A percentile compares a stretch with the other conserved stretches of the same genome.
These are phyloP conservation scores for Lasiosphaeris hirsuta DNA, from an alignment of 495 filamentous ascomycete species.

Conservation along the genomic window DNA sequence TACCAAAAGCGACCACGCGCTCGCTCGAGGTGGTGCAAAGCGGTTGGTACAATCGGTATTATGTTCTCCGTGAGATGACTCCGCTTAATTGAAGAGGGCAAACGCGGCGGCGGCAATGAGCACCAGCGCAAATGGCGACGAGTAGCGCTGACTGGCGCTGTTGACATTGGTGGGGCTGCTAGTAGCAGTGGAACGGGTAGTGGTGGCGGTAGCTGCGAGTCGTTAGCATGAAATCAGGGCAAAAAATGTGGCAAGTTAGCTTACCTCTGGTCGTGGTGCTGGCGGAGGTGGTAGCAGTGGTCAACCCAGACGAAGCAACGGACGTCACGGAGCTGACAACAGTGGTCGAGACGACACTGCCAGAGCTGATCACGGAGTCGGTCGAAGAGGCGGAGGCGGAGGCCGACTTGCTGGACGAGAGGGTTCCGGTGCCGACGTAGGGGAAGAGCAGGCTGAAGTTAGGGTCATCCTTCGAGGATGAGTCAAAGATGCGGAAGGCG, in stretches of 20 bases:
- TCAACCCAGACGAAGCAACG: not conserved
- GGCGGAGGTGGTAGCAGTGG: slow-evolving; percentile 24
- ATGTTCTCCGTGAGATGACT: not conserved
- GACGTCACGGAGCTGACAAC: not conserved
- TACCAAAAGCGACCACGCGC: not conserved
- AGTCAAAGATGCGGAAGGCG: slow-evolving; percentile 40
- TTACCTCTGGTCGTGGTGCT: slow-evolving; percentile 19
- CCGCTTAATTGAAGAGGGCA: slow-evolving; percentile 37
- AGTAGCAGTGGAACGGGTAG: slow-evolving; percentile 8
- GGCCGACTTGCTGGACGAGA: slow-evolving; percentile 12
- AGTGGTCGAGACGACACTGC: not conserved
- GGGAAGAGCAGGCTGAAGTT: slow-evolving; percentile 45
- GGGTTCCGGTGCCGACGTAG: slow-evolving; percentile 27
- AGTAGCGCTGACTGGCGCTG: slow-evolving; percentile 32
- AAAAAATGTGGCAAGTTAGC: not conserved
- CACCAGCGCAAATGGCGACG: slow-evolving; percentile 36
- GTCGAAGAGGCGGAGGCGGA: slow-evolving; percentile 22
- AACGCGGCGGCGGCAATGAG: slow-evolving; percentile 33
- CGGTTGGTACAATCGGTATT: not conserved
- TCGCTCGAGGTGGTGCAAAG: not conserved
- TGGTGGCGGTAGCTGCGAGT: slow-evolving; percentile 5
- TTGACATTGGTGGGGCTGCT: slow-evolving; percentile 20
- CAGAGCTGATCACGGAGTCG: slow-evolving; percentile 12
- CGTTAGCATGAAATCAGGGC: not conserved
- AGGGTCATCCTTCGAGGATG: slow-evolving; percentile 15